Base-by-base conservation (phyloP, 1,139 yeast species). In the Debaryomyces fabryi region DNA sequence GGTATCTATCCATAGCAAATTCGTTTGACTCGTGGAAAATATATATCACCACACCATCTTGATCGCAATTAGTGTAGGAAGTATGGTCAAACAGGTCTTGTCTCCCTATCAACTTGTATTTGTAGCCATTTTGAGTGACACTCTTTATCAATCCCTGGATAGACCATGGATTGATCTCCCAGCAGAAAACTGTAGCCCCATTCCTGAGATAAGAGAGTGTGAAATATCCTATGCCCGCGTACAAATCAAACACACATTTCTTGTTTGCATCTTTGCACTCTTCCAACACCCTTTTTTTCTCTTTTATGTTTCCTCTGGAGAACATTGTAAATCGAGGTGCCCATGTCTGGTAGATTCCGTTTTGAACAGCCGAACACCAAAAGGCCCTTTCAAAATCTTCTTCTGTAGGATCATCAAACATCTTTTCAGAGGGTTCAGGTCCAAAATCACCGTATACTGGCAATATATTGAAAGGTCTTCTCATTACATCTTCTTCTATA, bases 101-200 rank as follows among this genome's bases (percentile, higher is more conserved):
- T 1, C 50, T 52, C 0, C 46, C 49, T 23, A 77, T 63, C 2
- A 79, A 62, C 49, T 62, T 66, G 46, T 70, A 76, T 6, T 56
- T 60, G 63, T 78, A 74, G 8, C 71, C 68, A 53, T 83, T 85
- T 4, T 59, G 59, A 1, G 51, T 46, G 7, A 86, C 74, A 1
- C 91, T 91, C 39, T 83, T 69, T 2, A 67, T 58, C 36, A 89
- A 71, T 0, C 96, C 96, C 56, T 84, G 83, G 6, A 86, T 78
- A 42, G 95, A 86, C 95, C 93, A 89, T 1, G 91, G 89, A 59
- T 90, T 90, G 41, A 90, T 68, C 55, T 90, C 97, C 90, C 96
- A 90, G 60, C 96, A 85, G 42, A 84, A 76, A 0, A 88, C 68
- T 15, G 69, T 68, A 1, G 88, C 90, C 0, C 78, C 76, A 35